These are phyloP conservation scores for Simplicillium aogashimaense DNA, from an alignment of 2,329 filamentous ascomycete genomes.

Conservation along the genomic window DNA sequence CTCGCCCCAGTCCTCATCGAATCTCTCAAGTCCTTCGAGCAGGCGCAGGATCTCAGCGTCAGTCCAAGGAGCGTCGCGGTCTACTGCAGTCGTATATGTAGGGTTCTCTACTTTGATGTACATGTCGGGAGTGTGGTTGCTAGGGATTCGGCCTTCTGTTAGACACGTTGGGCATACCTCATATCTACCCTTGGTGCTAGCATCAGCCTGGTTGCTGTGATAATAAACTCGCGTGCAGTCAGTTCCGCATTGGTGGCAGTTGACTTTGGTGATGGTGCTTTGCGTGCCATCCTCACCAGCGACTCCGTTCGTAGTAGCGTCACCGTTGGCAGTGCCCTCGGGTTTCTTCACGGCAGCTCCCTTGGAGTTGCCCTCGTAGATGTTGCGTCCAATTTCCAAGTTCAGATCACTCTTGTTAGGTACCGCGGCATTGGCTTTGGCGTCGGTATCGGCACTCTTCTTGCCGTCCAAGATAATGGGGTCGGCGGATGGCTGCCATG, in stretches of 20 bases:
- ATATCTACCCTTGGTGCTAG: conserved; percentile 62
- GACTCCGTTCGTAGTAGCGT: conserved; percentile 59
- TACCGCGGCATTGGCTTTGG: conserved; percentile 54
- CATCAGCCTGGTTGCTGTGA: conserved; percentile 44
- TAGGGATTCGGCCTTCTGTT: conserved; percentile 72
- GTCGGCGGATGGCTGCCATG: conserved; percentile 84
- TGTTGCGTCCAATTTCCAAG: conserved; percentile 86
- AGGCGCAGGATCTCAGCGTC: conserved; percentile 84
- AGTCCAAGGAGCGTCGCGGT: conserved; percentile 82
- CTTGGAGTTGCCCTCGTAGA: conserved; percentile 88
- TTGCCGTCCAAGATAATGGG: conserved; percentile 55
- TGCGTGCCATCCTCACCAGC: conserved; percentile 50
- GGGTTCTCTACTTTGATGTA: conserved; percentile 87
- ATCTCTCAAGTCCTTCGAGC: conserved; percentile 82
- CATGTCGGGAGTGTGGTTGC: conserved; percentile 66
- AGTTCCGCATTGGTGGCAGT: conserved; percentile 86
- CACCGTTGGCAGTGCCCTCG: conserved; percentile 67
- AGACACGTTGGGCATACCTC: conserved; percentile 90
- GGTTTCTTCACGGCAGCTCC: conserved; percentile 58
- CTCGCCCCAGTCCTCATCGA: conserved; percentile 91
- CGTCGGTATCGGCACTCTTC: conserved; percentile 59
- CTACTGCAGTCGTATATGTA: conserved; percentile 66
- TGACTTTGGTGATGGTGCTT: conserved; percentile 56
- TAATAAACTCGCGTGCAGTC: conserved; percentile 67
- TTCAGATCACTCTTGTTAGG: conserved; percentile 73